Evolutionary conservation across 768 basidiomycete species (phyloP).

Genomic region (Antrodiella citrinella): DNA sequence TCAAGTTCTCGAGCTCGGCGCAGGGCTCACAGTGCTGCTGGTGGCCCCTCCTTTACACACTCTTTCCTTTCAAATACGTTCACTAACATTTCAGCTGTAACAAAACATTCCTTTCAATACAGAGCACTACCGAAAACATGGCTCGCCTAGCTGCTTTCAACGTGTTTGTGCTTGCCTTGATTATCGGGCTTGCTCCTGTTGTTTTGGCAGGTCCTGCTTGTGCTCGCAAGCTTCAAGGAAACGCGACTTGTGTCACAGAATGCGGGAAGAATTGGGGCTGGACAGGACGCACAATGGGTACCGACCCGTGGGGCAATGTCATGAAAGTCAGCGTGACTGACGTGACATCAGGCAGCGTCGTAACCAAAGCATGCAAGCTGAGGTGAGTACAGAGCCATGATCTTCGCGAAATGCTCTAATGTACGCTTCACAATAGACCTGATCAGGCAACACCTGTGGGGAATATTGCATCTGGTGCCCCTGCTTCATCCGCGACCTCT

Average conservation of each 20-base stretch:
- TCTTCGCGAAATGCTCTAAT: not conserved
- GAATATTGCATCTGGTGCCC: not conserved
- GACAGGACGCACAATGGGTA: constrained; percentile 40
- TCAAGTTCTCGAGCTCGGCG: not conserved
- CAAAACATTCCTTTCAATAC: constrained; percentile 19
- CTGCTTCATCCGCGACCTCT: not conserved
- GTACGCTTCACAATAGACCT: not conserved
- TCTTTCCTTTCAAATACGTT: constrained; percentile 9
- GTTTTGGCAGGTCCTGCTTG: constrained; percentile 20
- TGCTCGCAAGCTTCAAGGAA: constrained; percentile 16
- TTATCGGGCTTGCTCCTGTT: constrained; percentile 14
- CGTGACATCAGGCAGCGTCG: constrained; percentile 22
- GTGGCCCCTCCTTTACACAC: constrained; percentile 4
- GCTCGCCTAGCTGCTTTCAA: constrained; percentile 15
- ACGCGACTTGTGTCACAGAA: constrained; percentile 11
- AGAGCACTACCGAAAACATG: constrained; percentile 11
- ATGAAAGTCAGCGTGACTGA: constrained; percentile 34
- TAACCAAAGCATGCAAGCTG: constrained; percentile 33
- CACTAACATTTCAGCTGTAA: constrained; percentile 6
- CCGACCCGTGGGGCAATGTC: constrained; percentile 44
- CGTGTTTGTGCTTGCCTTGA: constrained; percentile 16
- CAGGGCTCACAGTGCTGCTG: constrained; percentile 9
- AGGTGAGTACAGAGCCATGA: constrained; percentile 5
- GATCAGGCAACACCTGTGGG: not conserved
- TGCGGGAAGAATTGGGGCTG: constrained; percentile 26